Conservation (phyloP, 1,284 basidiomycete genomes). For the Inonotus obliquus region DNA sequence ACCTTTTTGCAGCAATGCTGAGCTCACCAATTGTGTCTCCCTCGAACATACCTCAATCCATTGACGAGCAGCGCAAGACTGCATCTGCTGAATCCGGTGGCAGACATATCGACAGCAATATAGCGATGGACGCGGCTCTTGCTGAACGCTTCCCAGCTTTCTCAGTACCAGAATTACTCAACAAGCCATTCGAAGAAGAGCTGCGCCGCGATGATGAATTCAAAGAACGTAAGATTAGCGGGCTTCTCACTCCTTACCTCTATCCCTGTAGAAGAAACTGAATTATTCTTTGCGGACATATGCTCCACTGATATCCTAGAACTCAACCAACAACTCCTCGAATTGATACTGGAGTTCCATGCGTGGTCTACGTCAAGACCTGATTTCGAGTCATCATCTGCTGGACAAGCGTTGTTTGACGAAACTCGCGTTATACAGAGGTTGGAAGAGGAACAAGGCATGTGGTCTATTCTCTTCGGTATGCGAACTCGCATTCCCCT, state of each 20-base stretch:
- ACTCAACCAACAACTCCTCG: conserved; percentile 15
- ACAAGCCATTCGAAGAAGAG: conserved; percentile 5
- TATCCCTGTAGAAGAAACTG: not conserved
- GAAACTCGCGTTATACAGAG: conserved; percentile 25
- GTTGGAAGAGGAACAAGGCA: conserved; percentile 37
- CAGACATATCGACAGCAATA: not conserved
- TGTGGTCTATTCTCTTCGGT: conserved; percentile 27
- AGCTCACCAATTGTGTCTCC: not conserved
- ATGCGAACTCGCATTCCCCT: conserved; percentile 10
- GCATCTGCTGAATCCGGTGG: not conserved
- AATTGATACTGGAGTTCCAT: conserved; percentile 15
- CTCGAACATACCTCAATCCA: not conserved
- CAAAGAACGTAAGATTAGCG: conserved; percentile 26
- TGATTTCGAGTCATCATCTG: conserved; percentile 15
- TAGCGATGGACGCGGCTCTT: conserved; percentile 1
- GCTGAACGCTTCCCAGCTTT: conserved; percentile 12
- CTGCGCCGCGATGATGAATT: conserved; percentile 25
- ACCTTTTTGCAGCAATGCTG: not conserved
- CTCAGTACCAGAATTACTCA: conserved; percentile 8
- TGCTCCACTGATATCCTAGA: conserved; percentile 4
- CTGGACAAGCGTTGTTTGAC: conserved; percentile 20
- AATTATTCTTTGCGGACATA: conserved; percentile 14
- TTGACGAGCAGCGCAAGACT: not conserved
- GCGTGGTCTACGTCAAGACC: conserved; percentile 16
- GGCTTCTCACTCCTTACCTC: not conserved